Evolutionary conservation across 768 basidiomycete genomes (phyloP), one percentile per base, ranked within the genome.

Genomic region (Pisolithus orientalis): DNA sequence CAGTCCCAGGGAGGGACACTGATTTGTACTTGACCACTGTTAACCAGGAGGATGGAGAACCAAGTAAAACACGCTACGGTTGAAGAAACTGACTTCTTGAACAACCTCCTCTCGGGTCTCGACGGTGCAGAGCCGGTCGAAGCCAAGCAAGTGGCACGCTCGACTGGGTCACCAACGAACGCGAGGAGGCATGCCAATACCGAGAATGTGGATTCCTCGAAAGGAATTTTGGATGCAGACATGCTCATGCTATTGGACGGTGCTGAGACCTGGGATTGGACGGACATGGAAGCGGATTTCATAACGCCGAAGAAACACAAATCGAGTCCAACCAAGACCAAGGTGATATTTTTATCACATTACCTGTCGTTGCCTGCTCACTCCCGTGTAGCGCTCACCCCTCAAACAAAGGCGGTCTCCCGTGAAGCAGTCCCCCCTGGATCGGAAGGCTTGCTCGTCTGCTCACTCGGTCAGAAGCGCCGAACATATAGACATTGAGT

Each of bases 221-320:
- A 52, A 52, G 31, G 67, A 60, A 57, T 29, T 25, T 29, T 48
- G 53, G 70, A 75, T 49, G 55, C 75, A 24, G 79, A 84, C 54
- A 58, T 84, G 29, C 62, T 68, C 2, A 61, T 67, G 4, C 71
- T 87, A 13, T 60, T 85, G n/a, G 78, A 83, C 28, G 87, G 84
- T 0, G 81, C 80, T 1, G 86, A 85, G 59, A 71, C 76, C 37
- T 86, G 85, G 83, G 83, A 89, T 57, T 82, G 84, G 79, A 72
- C 78, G 31, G 79, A 82, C 53, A 77, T 78, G 72, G 70, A 74
- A 47, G 64, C 69, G 0, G 78, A 80, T 53, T 73, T 75, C 29
- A 54, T 78, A 40, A 77, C 76, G 2, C 82, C 82, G 3, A 75
- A 72, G 52, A 83, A 80, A 51, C 70, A 72, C 31, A 62, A 62